Conservation (phyloP, 1,139 yeast species). For the Diutina neorugosa region DNA sequence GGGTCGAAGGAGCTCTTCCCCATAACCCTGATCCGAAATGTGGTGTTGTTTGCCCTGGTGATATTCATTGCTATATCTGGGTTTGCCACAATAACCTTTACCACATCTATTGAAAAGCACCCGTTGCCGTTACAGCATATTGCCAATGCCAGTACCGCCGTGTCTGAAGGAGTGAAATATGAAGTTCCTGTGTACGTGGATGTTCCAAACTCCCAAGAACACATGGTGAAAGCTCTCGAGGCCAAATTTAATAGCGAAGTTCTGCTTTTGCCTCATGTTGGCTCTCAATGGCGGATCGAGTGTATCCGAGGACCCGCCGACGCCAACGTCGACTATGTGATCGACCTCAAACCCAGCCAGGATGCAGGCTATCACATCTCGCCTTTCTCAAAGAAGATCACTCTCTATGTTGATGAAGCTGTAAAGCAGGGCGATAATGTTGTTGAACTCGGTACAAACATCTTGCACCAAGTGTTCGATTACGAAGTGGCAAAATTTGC, state of each 20-base stretch:
- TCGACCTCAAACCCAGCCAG: neutral
- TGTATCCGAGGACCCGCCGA: neutral
- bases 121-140: neutral
- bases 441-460: neutral
- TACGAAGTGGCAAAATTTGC: neutral
- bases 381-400: neutral
- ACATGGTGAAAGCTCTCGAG: neutral
- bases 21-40: neutral
- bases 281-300: neutral
- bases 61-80: neutral
- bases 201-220: constrained; percentile 1
- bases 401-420: neutral
- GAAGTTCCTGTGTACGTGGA: neutral
- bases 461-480: neutral
- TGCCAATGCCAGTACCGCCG: neutral
- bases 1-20: constrained; percentile 1
- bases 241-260: neutral
- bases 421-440: neutral
- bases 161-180: neutral
- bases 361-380: neutral
- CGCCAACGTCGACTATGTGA: neutral
- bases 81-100: neutral
- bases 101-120: constrained; percentile 1
- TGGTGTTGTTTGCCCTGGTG: neutral
- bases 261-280: neutral